Conservation (phyloP, 2,329 filamentous ascomycete species). For the Parascedosporium putredinis region DNA sequence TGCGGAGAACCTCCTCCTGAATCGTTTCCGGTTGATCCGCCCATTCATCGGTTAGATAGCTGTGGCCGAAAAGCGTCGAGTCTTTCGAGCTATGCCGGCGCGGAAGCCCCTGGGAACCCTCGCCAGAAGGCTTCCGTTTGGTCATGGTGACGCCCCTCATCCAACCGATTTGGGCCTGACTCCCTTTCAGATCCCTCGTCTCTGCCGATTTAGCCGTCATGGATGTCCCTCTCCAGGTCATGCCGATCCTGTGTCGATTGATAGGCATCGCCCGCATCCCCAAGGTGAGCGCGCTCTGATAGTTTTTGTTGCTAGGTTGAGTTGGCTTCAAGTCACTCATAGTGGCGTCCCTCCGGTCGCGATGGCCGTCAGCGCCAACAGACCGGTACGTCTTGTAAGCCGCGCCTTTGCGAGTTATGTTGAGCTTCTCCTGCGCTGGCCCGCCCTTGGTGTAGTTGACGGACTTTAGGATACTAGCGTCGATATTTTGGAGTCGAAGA, state of each 20-base stretch:
- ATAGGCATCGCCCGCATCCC: conserved; percentile 35
- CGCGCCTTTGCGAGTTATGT: conserved; percentile 72
- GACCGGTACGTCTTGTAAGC: conserved; percentile 78
- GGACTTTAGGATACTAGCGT: conserved; percentile 50
- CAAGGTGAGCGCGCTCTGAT: conserved; percentile 32
- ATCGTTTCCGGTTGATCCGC: conserved; percentile 51
- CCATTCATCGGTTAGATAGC: conserved; percentile 46
- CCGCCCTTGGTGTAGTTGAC: conserved; percentile 67
- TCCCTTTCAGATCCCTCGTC: conserved; percentile 32
- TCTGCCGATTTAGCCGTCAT: conserved; percentile 45
- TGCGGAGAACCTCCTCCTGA: conserved; percentile 54
- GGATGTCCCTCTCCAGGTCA: conserved; percentile 44
- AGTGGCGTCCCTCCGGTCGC: conserved; percentile 48
- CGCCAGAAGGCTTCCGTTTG: conserved; percentile 36
- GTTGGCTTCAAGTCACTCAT: conserved; percentile 50
- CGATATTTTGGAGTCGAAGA: conserved; percentile 65
- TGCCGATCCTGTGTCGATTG: conserved; percentile 22
- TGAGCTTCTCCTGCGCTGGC: conserved; percentile 52
- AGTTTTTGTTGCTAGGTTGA: conserved; percentile 29
- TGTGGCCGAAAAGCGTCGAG: conserved; percentile 39
- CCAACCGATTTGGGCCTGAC: conserved; percentile 53
- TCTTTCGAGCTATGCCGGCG: conserved; percentile 41
- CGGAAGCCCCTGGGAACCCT: conserved; percentile 24
- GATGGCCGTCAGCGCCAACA: conserved; percentile 46
- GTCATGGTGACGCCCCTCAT: conserved; percentile 60